Conservation (phyloP, 768 basidiomycete species). For the Obba rivulosa region DNA sequence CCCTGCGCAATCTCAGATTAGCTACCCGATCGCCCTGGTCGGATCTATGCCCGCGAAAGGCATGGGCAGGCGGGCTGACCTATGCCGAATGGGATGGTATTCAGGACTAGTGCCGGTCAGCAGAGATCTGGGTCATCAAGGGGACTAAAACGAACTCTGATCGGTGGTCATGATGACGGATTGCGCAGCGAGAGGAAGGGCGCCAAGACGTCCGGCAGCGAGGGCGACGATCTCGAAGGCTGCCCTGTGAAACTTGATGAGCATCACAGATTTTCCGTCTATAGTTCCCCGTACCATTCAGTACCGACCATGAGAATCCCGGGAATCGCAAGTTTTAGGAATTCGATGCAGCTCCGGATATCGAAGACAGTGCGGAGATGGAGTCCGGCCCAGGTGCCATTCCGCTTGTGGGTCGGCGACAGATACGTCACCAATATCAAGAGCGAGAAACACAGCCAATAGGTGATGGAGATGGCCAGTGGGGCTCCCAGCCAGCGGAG, state of each 20-base stretch:
- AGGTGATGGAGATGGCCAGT: slow-evolving; percentile 60
- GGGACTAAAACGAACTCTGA: slow-evolving; percentile 48
- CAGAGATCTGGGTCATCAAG: background rate
- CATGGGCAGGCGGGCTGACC: slow-evolving; percentile 25
- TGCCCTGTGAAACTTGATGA: slow-evolving; percentile 40
- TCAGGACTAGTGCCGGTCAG: slow-evolving; percentile 41
- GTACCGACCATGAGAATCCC: slow-evolving; percentile 78
- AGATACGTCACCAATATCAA: slow-evolving; percentile 44
- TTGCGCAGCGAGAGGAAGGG: slow-evolving; percentile 66
- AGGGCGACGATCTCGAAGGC: slow-evolving; percentile 81
- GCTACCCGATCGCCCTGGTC: background rate
- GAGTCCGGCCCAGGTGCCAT: slow-evolving; percentile 63
- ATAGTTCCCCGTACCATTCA: slow-evolving; percentile 76
- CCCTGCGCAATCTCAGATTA: slow-evolving; percentile 26
- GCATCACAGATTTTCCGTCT: too few relatives aligned
- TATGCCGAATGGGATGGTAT: slow-evolving; percentile 73
- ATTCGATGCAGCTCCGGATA: slow-evolving; percentile 42
- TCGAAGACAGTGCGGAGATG: slow-evolving; percentile 42
- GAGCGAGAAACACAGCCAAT: slow-evolving; percentile 60
- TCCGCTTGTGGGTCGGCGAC: slow-evolving; percentile 48
- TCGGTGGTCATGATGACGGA: slow-evolving; percentile 79
- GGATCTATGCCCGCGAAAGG: background rate
- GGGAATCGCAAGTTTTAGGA: slow-evolving; percentile 66
- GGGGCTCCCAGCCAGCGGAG: slow-evolving; percentile 66
- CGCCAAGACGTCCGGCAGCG: slow-evolving; percentile 66